These are phyloP conservation scores for Ascochyta viciae-villosae DNA, from an alignment of 2,329 filamentous ascomycete genomes.

Conservation along the genomic window DNA sequence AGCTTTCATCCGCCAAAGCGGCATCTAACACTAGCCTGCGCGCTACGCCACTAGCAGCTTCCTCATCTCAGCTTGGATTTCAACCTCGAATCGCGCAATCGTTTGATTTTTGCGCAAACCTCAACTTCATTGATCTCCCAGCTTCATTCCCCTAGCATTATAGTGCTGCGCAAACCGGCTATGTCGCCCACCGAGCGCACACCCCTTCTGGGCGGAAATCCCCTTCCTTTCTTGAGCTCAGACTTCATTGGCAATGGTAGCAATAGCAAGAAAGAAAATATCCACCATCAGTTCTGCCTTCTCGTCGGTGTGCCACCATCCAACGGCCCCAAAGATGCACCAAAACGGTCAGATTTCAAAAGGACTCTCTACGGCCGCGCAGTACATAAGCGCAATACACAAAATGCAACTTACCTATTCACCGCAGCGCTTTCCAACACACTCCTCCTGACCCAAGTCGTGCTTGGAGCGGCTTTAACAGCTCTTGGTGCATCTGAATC, in stretches of 20 bases:
- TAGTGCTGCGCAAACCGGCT: not conserved
- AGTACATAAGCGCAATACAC: constrained; percentile 35
- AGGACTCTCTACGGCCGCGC: constrained; percentile 49
- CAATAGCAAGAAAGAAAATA: constrained; percentile 9
- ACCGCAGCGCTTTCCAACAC: constrained; percentile 49
- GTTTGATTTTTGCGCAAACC: constrained; percentile 1
- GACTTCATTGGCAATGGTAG: constrained; percentile 19
- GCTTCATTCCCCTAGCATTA: not conserved
- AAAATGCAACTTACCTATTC: constrained; percentile 46
- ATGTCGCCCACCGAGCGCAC: constrained; percentile 17
- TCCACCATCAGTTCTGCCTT: constrained; percentile 49
- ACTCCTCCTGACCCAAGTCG: constrained; percentile 49
- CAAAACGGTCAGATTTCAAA: constrained; percentile 26
- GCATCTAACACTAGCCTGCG: constrained; percentile 8
- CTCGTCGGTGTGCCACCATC: constrained; percentile 47
- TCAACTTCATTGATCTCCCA: not conserved
- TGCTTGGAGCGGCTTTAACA: constrained; percentile 51
- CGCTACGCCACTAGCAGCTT: constrained; percentile 10
- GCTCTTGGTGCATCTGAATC: constrained; percentile 47
- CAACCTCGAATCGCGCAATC: constrained; percentile 14
- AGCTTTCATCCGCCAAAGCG: constrained; percentile 17
- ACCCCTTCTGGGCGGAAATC: constrained; percentile 14
- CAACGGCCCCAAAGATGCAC: constrained; percentile 31
- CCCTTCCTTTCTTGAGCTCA: constrained; percentile 10
- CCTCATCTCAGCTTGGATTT: not conserved